Conservation (phyloP, 306 rosid genomes). For the Acacia crassicarpa region DNA sequence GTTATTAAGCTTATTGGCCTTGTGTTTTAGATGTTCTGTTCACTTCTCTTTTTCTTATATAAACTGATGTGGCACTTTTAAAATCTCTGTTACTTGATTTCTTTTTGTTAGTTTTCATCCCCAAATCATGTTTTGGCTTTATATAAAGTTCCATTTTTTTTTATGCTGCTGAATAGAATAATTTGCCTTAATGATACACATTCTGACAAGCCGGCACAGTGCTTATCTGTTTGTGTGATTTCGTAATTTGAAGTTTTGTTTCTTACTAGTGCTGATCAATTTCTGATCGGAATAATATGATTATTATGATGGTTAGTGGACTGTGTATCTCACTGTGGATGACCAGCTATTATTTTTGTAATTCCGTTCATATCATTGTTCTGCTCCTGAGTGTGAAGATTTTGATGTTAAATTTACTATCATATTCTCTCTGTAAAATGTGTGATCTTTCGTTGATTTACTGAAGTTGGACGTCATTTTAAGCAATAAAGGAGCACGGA, state of each 20-base stretch:
- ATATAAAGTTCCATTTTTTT: not conserved
- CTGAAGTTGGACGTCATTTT: conserved; percentile 1
- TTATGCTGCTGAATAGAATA: not conserved
- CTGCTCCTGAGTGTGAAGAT: not conserved
- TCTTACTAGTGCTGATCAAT: not conserved
- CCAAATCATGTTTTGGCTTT: not conserved
- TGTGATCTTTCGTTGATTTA: not conserved
- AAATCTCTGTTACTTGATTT: not conserved
- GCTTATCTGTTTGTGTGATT: not conserved
- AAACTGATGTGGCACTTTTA: not conserved
- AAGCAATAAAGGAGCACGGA: not conserved
- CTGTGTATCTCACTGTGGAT: not conserved
- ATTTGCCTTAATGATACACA: not conserved
- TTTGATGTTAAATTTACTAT: not conserved
- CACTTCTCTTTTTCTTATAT: not conserved
- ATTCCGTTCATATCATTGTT: not conserved
- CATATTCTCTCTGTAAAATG: not conserved
- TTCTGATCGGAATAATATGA: not conserved
- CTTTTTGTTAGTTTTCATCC: not conserved
- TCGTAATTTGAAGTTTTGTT: not conserved
- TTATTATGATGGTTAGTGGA: not conserved
- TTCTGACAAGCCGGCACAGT: not conserved
- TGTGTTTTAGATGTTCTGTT: not conserved
- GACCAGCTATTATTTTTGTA: not conserved
- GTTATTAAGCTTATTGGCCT: not conserved